Conservation (phyloP, 2,329 filamentous ascomycete genomes). For the Furcasterigmium furcatum region DNA sequence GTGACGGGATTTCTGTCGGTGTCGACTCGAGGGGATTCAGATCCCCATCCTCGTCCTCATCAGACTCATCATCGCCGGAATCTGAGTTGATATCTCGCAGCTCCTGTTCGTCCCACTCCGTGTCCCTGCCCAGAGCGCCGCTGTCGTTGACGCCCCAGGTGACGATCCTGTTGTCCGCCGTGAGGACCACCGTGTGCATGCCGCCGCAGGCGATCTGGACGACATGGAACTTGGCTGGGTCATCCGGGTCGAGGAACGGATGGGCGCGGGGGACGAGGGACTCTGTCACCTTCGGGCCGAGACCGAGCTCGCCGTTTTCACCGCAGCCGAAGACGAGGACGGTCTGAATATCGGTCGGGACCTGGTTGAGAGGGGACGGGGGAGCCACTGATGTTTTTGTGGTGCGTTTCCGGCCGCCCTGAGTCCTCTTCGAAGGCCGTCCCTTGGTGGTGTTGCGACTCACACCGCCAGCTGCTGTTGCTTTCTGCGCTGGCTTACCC, state of each 20-base stretch:
- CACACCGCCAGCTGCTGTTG: no score
- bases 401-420: no score
- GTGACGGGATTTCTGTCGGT: conserved; percentile 49
- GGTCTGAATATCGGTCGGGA: no score
- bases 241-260: conserved; percentile 46
- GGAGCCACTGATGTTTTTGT: no score
- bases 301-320: conserved; percentile 8
- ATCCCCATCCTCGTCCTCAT: conserved; percentile 40
- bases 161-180: conserved; percentile 58
- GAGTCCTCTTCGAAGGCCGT: no score
- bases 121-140: conserved; percentile 58
- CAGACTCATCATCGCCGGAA: conserved; percentile 29
- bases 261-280: conserved; percentile 38
- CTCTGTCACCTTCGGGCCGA: conserved; percentile 3
- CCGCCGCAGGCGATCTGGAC: conserved; percentile 60
- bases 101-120: no score
- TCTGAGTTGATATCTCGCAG: conserved; percentile 37
- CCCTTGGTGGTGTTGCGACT: no score
- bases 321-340: conserved; percentile 11
- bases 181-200: conserved; percentile 62
- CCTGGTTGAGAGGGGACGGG: no score
- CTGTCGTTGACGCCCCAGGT: conserved; percentile 69
- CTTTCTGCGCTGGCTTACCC: no score
- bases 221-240: conserved; percentile 51
- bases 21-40: conserved; percentile 58